Conservation (phyloP, 345 rosid genomes). For the Erodium maritimum region DNA sequence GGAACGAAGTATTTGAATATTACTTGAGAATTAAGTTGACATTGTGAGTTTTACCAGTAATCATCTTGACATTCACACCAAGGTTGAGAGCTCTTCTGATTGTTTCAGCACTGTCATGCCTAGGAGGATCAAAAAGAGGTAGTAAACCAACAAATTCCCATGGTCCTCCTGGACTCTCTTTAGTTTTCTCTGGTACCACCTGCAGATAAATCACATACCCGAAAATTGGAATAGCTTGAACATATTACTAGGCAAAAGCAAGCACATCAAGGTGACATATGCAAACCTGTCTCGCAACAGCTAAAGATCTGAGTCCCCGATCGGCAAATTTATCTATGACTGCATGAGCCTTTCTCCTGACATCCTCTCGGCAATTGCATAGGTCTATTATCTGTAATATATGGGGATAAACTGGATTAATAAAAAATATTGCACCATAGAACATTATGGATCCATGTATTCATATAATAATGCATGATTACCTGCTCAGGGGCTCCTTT, state of each 20-base stretch:
- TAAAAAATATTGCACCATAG: not conserved
- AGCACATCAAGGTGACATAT: not conserved
- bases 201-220: not conserved
- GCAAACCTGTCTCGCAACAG: constrained; percentile 29
- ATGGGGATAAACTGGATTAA: not conserved
- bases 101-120: constrained; percentile 30
- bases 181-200: constrained; percentile 31
- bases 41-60: constrained; percentile 10
- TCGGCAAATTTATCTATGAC: constrained; percentile 28
- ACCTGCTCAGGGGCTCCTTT: constrained; percentile 47
- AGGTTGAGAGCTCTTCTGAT: constrained; percentile 29
- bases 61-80: constrained; percentile 33
- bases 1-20: too few species aligned
- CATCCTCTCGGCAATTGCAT: constrained; percentile 20
- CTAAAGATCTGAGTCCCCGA: constrained; percentile 39
- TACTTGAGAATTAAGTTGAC: too few species aligned
- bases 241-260: not conserved
- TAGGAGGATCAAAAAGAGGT: constrained; percentile 40
- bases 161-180: constrained; percentile 30
- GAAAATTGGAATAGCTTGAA: not conserved
- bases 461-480: not conserved
- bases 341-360: constrained; percentile 20
- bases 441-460: not conserved
- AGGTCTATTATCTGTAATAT: constrained; percentile 28
- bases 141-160: constrained; percentile 41